A percentile compares a stretch with the other conserved stretches of the same genome.
phyloP scores from a whole-genome alignment of 108 stramenopile species.

The Pseudonitzschia multiseries region DNA sequence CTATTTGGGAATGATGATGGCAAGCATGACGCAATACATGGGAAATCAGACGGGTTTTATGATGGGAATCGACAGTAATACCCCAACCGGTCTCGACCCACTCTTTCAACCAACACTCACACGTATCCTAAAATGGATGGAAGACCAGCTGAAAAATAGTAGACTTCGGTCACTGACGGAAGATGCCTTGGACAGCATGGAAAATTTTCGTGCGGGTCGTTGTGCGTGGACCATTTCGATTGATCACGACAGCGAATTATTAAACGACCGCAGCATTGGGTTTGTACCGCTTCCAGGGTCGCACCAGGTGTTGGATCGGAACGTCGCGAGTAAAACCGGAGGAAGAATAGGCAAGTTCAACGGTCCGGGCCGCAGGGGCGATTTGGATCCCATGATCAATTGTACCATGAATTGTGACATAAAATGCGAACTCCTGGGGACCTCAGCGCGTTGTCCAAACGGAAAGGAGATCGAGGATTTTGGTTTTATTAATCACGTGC shows the following conservation, averaged over 20 bases:
- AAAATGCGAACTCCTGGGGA: not conserved
- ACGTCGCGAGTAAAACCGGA: no score
- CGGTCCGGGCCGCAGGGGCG: not conserved
- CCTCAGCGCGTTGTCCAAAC: conserved; percentile 19
- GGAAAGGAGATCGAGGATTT: conserved; percentile 4
- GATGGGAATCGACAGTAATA: conserved; percentile 32
- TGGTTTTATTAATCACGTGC: conserved; percentile 17
- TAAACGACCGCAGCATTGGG: conserved; percentile 19
- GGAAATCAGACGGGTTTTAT: conserved; percentile 43
- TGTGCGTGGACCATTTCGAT: conserved; percentile 33
- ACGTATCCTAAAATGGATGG: conserved; percentile 24
- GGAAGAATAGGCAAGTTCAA: not conserved
- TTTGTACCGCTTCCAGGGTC: conserved; percentile 31
- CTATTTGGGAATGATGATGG: conserved; percentile 31
- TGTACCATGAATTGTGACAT: conserved; percentile 3
- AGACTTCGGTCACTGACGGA: conserved; percentile 12
- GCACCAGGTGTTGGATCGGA: conserved; percentile 12
- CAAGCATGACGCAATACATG: conserved; percentile 40
- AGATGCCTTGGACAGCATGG: conserved; percentile 27
- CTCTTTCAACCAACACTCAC: conserved; percentile 31
- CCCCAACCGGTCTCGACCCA: conserved; percentile 2
- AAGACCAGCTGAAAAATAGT: conserved; percentile 20
- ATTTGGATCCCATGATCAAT: conserved; percentile 1
- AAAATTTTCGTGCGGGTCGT: conserved; percentile 22
- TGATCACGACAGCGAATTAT: conserved; percentile 17